A percentile compares a stretch with the other conserved stretches of the same genome.
Conservation (phyloP, 371 early-diverging fungal genomes). For the Apophysomyces sp. region DNA sequence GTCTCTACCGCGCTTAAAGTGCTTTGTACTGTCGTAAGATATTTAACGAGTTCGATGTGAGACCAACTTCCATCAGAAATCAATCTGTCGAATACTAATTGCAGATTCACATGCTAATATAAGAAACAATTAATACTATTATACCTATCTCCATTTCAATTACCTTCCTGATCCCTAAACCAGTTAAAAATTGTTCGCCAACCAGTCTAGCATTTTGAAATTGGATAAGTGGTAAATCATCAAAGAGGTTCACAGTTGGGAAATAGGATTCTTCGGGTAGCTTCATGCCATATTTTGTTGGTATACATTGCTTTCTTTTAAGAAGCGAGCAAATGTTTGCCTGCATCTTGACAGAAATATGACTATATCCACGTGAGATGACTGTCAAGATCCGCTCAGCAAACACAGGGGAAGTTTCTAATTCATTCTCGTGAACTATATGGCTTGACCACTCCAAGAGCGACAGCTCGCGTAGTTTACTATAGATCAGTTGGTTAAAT, state of each 20-base stretch:
- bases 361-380: constrained; percentile 52
- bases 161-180: constrained; percentile 83
- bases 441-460: constrained; percentile 65
- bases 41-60: constrained; percentile 81
- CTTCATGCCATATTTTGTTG: constrained; percentile 72
- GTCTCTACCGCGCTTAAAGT: constrained; percentile 66
- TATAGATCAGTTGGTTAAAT: constrained; percentile 10
- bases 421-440: constrained; percentile 43
- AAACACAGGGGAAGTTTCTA: constrained; percentile 56
- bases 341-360: constrained; percentile 39
- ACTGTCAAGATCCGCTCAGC: constrained; percentile 65
- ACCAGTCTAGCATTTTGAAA: constrained; percentile 54
- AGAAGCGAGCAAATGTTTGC: constrained; percentile 52
- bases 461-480: constrained; percentile 59
- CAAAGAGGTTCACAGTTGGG: constrained; percentile 77
- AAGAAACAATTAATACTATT: not conserved
- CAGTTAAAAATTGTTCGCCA: constrained; percentile 58
- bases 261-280: constrained; percentile 78
- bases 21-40: constrained; percentile 68
- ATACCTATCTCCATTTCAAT: not conserved
- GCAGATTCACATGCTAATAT: constrained; percentile 78
- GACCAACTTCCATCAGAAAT: constrained; percentile 85
- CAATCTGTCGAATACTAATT: constrained; percentile 83
- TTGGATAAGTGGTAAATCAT: constrained; percentile 72
- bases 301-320: constrained; percentile 58